Evolutionary conservation across 805 yeast genomes (phyloP), one percentile per base, ranked within the genome.

Genomic region (Vanderwaltozyma tropicalis): DNA sequence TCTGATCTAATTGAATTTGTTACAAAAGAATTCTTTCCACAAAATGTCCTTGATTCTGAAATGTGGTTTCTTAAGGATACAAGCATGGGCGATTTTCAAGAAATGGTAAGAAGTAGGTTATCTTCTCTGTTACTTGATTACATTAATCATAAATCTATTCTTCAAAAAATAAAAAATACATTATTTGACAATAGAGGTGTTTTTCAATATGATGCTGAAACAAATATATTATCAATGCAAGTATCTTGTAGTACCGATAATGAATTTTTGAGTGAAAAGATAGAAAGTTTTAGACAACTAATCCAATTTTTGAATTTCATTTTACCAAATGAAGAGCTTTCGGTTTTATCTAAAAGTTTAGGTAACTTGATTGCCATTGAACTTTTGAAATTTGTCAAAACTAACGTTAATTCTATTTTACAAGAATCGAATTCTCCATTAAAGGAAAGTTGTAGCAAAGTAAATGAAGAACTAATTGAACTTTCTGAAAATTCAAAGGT

Each of bases 31-130:
- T 45, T 45, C 24, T 53, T 41, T 28, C 42, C 47, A 4, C 37
- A 52, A 13, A 43, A 45, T 12, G 35, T 31, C 7, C 27, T 52
- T 16, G 51, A 52, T 33, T 41, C 48, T 14, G 32, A 45, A 12
- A 17, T 31, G 17, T 58, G 63, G 63, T 36, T 58, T 10, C 38
- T 55, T 9, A 31, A 49, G 5, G 44, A 47, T 11, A 49, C 56
- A 44, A 45, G 41, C 12, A 34, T 47, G 7, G 52, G 48, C 10
- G 47, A 48, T 15, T 31, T 43, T 12, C 53, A 45, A 28, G 55
- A 58, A 19, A 38, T 32, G 5, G 52, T 52, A 1, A 43, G 47
- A 37, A 31, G 25, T 8, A 40, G 39, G 21, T 38, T 58, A 22
- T 37, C 34, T 9, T 28, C 28, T 5, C 39, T 55, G 4, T 34